Base-by-base conservation (phyloP, 176 grass and related monocot genomes). In the Aechmea fasciata region DNA sequence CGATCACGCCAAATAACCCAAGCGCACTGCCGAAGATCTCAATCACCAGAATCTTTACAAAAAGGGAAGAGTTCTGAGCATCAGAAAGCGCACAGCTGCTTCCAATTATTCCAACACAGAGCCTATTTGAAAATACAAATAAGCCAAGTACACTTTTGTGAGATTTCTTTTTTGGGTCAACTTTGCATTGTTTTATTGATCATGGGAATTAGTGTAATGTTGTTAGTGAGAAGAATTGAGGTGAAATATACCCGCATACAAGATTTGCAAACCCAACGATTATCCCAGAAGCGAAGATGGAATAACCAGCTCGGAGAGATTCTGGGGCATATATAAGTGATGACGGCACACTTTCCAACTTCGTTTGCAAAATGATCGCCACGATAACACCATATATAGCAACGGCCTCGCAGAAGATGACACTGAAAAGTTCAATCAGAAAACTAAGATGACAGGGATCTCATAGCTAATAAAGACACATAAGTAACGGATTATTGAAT, bases 361-460 rank as follows among this genome's bases (percentile, higher is more conserved):
- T 97, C 41, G 93, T 97, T 79, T 97, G 94, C 51, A 97, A 83
- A 73, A 97, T 97, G 75, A 97, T 97, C 68, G 89, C 94, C 69
- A 97, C 94, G 2, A 97, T 97, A 24, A 97, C 94, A 78, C 94
- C 94, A 77, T 97, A 97, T 81, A 97, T 97, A 15, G 94, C 94
- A 13, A 97, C 94, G 57, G 94, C 94, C 77, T 97, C 89, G 68
- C 94, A 97, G 77, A 97, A 92, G 69, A 97, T 92, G n/a, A 97
- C 94, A 87, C 94, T 97, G 84, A 22, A 82, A 79, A 64, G 66
- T 59, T 59, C 55, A 18, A 59, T 20, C 8, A 20, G n/a, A 18
- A 54, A 59, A 59, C 8, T 59, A 17, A 11, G n/a, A 55, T 53
- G 50, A 69, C 59, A 1, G 33, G 2, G 48, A 47, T 76, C 65